Conservation (phyloP, 1,284 basidiomycete species). For the Retiboletus flavoniger region DNA sequence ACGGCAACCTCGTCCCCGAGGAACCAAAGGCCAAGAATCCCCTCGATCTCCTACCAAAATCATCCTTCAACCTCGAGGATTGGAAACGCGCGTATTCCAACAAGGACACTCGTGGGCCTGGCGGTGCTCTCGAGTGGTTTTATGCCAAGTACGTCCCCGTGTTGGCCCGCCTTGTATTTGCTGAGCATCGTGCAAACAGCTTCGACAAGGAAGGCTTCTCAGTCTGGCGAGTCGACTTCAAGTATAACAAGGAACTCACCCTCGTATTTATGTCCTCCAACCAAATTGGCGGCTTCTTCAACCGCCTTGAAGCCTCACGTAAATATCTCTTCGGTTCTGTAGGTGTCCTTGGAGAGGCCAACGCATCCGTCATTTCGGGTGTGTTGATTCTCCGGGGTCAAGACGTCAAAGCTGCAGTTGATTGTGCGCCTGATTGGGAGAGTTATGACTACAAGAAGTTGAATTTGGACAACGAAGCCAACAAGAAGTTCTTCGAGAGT, state of each 20-base stretch:
- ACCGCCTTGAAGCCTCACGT: slow-evolving; percentile 91
- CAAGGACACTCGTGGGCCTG: slow-evolving; percentile 85
- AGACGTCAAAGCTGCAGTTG: slow-evolving; percentile 67
- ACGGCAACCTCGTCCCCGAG: slow-evolving; percentile 58
- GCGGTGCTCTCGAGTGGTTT: slow-evolving; percentile 82
- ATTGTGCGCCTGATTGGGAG: slow-evolving; percentile 91
- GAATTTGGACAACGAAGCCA: slow-evolving; percentile 61
- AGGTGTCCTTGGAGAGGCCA: slow-evolving; percentile 84
- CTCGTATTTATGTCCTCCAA: slow-evolving; percentile 90
- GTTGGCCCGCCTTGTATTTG: slow-evolving; percentile 5
- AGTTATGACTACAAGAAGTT: slow-evolving; percentile 81
- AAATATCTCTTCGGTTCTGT: slow-evolving; percentile 95
- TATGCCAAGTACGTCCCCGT: slow-evolving; percentile 70
- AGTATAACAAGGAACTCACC: slow-evolving; percentile 95
- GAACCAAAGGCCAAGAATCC: slow-evolving; percentile 91
- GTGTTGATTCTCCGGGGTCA: slow-evolving; percentile 80
- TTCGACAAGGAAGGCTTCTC: slow-evolving; percentile 92
- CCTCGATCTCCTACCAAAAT: slow-evolving; percentile 89
- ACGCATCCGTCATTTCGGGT: slow-evolving; percentile 79
- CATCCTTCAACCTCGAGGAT: slow-evolving; percentile 92
- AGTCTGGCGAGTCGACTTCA: slow-evolving; percentile 91
- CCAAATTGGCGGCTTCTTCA: slow-evolving; percentile 93
- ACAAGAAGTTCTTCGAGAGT: slow-evolving; percentile 88
- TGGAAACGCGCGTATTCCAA: slow-evolving; percentile 99
- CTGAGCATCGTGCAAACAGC: slow-evolving; percentile 46